Evolutionary conservation across 2,329 filamentous ascomycete species (phyloP), one percentile per base, ranked within the genome.

Genomic region (Tolypocladium nubicola): DNA sequence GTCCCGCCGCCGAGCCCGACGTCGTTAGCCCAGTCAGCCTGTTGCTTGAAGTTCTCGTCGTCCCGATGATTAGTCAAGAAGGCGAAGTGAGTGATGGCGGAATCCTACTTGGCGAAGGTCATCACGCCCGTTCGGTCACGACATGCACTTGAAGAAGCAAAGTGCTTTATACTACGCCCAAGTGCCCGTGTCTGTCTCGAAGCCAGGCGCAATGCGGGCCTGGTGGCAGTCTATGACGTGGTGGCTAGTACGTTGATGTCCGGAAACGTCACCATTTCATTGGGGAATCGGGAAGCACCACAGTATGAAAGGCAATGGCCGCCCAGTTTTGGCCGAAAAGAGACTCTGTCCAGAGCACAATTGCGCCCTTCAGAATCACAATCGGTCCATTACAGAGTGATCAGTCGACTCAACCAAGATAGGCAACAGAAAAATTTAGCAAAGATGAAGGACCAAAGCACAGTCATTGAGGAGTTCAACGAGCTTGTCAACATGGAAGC

Each of bases 401-500:
- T 13, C 13, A 26, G 16, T 13, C 21, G 1, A 45, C 30, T 47
- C 26, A 23, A 49, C 26, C 26, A 49, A 26, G 2, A 30, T 2
- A 33, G 2, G 4, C 14, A 33, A 11, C 26, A 4, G 16, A 30
- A 30, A n/a, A 8, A 19, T 10, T 4, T 13, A 2, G 4, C 19
- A 2, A 40, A 57, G 13, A 67, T 65, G 56, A 65, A 66, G 57
- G 59, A 62, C 35, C 61, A 60, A 35, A 63, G 68, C 2, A 65
- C 69, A 38, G 68, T 71, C 43, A 66, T 71, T 60, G 77, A 79
- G 54, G 83, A 87, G 66, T 88, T 86, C 75, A 86, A 87, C 60
- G 76, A 81, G 43, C 70, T 86, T 52, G 82, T 87, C 67, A 87
- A 87, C 68, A 87, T 88, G 84, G 78, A 75, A 13, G 73, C 82